phyloP scores from a whole-genome alignment of 2,329 filamentous ascomycete genomes.

The Scedosporium dehoogii region DNA sequence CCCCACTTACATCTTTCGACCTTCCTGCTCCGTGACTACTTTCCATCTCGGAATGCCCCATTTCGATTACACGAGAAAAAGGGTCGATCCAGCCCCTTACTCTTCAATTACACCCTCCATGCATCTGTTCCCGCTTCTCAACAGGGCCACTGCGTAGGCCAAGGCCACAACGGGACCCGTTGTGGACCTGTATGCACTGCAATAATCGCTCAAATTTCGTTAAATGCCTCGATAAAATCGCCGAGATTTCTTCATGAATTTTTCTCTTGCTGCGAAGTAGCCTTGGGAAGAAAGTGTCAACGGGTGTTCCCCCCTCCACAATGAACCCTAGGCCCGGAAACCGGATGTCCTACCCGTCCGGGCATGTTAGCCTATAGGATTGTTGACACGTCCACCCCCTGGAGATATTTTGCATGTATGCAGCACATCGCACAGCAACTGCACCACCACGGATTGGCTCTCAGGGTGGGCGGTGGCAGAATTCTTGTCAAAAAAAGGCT shows the following conservation, averaged over 20 bases:
- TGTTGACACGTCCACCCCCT: background rate
- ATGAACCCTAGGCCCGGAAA: background rate
- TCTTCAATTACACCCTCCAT: background rate
- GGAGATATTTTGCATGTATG: background rate
- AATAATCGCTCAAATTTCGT: conserved; percentile 1
- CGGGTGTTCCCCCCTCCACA: background rate
- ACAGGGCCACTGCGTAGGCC: background rate
- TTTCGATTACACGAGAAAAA: background rate
- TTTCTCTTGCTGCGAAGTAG: background rate
- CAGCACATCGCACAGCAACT: background rate
- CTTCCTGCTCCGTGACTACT: background rate
- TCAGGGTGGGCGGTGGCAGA: background rate
- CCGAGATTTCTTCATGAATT: background rate
- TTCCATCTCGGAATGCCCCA: background rate
- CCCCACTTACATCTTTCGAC: background rate
- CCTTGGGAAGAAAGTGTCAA: too few species aligned
- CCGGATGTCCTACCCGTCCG: background rate
- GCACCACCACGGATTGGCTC: background rate
- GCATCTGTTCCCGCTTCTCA: background rate
- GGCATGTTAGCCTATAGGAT: background rate
- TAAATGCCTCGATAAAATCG: background rate
- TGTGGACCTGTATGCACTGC: background rate
- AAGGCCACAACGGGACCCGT: background rate
- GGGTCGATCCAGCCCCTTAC: background rate
- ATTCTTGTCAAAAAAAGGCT: background rate